Evolutionary conservation across 2,329 filamentous ascomycete species (phyloP), one percentile per base, ranked within the genome.

Genomic region (Colletotrichum chlorophyti): DNA sequence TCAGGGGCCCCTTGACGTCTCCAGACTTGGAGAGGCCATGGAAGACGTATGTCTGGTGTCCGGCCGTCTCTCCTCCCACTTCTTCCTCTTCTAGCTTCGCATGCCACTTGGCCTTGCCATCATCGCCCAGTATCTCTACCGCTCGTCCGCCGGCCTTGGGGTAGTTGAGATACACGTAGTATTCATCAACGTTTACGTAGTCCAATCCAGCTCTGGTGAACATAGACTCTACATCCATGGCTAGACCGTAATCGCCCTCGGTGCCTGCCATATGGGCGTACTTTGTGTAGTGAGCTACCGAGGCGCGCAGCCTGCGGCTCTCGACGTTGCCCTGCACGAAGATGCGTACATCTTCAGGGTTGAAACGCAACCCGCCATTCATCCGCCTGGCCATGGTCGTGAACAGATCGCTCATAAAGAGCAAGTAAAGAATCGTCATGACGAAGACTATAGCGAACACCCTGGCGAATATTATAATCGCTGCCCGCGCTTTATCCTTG

Each of bases 191-290:
- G 46, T 80, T 77, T 23, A 96, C 87, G 55, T 89, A 81, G 65
- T 97, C 93, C 68, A 99, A 81, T 4, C 85, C 84, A 41, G 88
- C 87, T 47, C 82, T 82, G 64, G 78, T 76, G 73, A 97, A 97
- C 71, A 89, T 84, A 67, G 86, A 87, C 72, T 93, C 84, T 52
- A 97, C 86, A 79, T 93, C 96, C 76, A 91, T 84, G 7, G 91
- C 94, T 52, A 96, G 81, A 41, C 89, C 91, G 67, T 89, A 93
- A 75, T 96, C 94, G 43, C 95, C 95, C 76, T 97, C 89, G 3
- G 93, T 96, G n/a, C 95, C 95, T 2, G 92, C 95, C 62, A 98
- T 82, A 73, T 98, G 95, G 61, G 95, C 91, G 70, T 91, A 97
- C 53, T 84, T 84, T 5, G 92, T 94, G 62, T 94, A 86, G 68